Evolutionary conservation across 805 yeast species (phyloP).

Genomic region (Kazachstania psychrophila): DNA sequence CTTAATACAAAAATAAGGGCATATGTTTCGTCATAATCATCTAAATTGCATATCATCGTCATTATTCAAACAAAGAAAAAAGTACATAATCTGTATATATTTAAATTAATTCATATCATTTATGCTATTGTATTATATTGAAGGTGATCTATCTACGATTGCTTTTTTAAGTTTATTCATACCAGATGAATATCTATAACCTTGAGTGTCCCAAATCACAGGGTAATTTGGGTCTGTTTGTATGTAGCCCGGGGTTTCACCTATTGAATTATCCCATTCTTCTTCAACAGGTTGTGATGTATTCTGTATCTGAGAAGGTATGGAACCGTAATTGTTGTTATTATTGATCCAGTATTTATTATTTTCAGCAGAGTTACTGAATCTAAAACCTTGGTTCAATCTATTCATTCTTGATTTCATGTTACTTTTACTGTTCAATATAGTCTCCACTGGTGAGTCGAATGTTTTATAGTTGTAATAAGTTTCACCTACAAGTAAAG

Average conservation of each 20-base stretch:
- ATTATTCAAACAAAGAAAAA: too few species aligned
- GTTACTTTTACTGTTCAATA: slow-evolving; percentile 54
- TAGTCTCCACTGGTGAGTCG: slow-evolving; percentile 53
- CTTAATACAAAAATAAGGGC: slow-evolving; percentile 14
- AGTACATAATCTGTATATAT: too few species aligned
- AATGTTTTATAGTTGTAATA: slow-evolving; percentile 73
- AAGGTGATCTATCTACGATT: slow-evolving; percentile 10
- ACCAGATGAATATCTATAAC: slow-evolving; percentile 20
- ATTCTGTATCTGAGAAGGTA: background rate
- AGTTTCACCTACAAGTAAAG: slow-evolving; percentile 56
- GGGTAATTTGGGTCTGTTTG: slow-evolving; percentile 30
- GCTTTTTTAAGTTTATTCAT: slow-evolving; percentile 18
- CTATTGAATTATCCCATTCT: slow-evolving; percentile 21
- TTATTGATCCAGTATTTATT: slow-evolving; percentile 78
- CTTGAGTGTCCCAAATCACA: slow-evolving; percentile 23
- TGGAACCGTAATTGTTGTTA: too few species aligned
- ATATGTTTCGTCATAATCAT: too few species aligned
- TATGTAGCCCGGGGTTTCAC: slow-evolving; percentile 14
- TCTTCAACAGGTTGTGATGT: slow-evolving; percentile 6
- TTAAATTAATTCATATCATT: too few species aligned
- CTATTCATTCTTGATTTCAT: slow-evolving; percentile 55
- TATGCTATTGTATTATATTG: background rate
- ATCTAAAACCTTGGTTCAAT: slow-evolving; percentile 75
- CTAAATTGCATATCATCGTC: too few species aligned
- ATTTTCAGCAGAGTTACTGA: slow-evolving; percentile 64